These are phyloP conservation scores for Ramaria rubella DNA, from an alignment of 768 basidiomycete species.

Conservation along the genomic window DNA sequence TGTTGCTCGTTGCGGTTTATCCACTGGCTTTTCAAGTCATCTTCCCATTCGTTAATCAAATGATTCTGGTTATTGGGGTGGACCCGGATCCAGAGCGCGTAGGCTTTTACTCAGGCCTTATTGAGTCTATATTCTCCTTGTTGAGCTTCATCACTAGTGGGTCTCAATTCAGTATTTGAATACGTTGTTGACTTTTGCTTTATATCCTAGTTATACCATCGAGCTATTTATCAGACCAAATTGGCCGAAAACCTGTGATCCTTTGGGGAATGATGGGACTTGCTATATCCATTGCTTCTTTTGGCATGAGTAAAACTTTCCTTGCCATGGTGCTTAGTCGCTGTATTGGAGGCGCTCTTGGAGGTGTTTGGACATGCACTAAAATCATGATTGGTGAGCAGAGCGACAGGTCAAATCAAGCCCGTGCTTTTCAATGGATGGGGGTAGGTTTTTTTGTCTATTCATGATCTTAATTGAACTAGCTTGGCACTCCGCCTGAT, in stretches of 20 bases:
- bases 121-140: constrained; percentile 9
- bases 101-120: constrained; percentile 17
- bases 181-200: background rate
- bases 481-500: no score
- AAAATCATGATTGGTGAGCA: background rate
- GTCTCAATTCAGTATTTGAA: background rate
- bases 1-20: constrained; percentile 7
- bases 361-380: constrained; percentile 1
- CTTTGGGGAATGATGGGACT: constrained; percentile 14
- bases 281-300: constrained; percentile 11
- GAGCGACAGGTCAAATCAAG: constrained; percentile 8
- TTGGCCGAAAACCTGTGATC: constrained; percentile 20
- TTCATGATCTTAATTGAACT: no score
- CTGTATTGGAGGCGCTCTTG: constrained; percentile 7
- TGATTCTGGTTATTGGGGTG: constrained; percentile 17
- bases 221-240: constrained; percentile 12
- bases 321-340: constrained; percentile 12
- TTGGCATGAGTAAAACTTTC: constrained; percentile 17
- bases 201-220: constrained; percentile 7
- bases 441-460: background rate
- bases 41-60: constrained; percentile 13
- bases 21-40: constrained; percentile 14
- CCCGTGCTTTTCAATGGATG: background rate
- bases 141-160: constrained; percentile 11
- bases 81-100: constrained; percentile 17